phyloP scores from a whole-genome alignment of 192 early-diverging fungal genomes.

The Coemansia javaensis region DNA sequence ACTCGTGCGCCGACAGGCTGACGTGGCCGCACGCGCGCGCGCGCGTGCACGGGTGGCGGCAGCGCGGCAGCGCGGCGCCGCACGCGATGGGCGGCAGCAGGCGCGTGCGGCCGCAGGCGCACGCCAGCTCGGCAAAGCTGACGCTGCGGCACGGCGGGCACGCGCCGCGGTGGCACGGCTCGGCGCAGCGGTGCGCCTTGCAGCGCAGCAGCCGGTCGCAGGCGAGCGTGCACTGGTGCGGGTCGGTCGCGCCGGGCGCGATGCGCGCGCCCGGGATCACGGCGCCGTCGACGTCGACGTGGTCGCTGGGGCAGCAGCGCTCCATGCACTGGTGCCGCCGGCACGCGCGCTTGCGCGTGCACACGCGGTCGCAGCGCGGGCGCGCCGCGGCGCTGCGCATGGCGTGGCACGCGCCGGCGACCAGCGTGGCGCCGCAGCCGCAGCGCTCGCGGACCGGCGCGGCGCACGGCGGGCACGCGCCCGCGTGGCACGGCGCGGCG shows the following conservation, averaged over 20 bases:
- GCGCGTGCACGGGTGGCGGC: constrained; percentile 68
- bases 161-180: constrained; percentile 70
- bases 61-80: constrained; percentile 69
- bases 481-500: constrained; percentile 56
- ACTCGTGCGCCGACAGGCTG: constrained; percentile 66
- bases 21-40: constrained; percentile 73
- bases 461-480: constrained; percentile 61
- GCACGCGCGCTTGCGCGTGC: constrained; percentile 58
- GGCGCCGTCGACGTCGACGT: constrained; percentile 13
- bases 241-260: constrained; percentile 21
- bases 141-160: constrained; percentile 76
- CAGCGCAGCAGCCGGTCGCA: constrained; percentile 78
- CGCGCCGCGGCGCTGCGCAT: constrained; percentile 36
- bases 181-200: constrained; percentile 71
- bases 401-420: constrained; percentile 16
- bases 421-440: constrained; percentile 55
- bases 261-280: constrained; percentile 22
- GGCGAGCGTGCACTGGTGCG: constrained; percentile 61
- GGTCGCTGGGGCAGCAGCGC: constrained; percentile 59
- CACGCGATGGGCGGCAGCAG: constrained; percentile 84
- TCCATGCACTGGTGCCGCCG: constrained; percentile 66
- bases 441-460: constrained; percentile 53
- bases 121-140: constrained; percentile 77
- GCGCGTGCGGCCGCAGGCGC: constrained; percentile 79
- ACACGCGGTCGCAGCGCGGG: constrained; percentile 60